A percentile compares a stretch with the other conserved stretches of the same genome.
phyloP scores from a whole-genome alignment of 352 stramenopile species.

The Paralagenidium karlingii region DNA sequence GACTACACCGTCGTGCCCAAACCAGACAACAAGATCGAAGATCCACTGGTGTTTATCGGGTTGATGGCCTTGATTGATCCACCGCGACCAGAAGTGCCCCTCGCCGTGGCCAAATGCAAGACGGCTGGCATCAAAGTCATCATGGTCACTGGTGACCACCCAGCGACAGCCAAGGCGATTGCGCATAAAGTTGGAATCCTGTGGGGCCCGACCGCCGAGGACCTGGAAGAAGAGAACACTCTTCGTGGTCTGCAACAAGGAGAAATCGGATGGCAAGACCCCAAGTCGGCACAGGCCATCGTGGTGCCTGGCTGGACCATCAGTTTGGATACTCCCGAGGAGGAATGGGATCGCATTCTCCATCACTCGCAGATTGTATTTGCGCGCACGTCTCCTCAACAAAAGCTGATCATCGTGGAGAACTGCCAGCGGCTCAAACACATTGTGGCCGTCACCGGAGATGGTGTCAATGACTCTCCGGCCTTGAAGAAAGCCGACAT shows the following conservation, averaged over 20 bases:
- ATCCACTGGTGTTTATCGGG: constrained; percentile 85
- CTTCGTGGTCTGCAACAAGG: constrained; percentile 35
- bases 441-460: constrained; percentile 93
- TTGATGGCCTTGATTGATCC: constrained; percentile 95
- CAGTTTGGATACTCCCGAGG: constrained; percentile 51
- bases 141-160: constrained; percentile 92
- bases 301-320: constrained; percentile 80
- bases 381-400: constrained; percentile 88
- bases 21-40: constrained; percentile 59
- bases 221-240: constrained; percentile 71
- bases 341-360: constrained; percentile 80
- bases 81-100: constrained; percentile 79
- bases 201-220: constrained; percentile 74
- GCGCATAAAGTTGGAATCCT: constrained; percentile 90
- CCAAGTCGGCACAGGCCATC: constrained; percentile 56
- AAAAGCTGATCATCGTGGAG: constrained; percentile 94
- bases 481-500: constrained; percentile 96
- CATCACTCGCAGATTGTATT: constrained; percentile 91
- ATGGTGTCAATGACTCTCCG: constrained; percentile 97
- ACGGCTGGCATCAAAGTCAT: constrained; percentile 88
- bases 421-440: constrained; percentile 75
- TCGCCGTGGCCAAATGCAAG: constrained; percentile 87
- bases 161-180: constrained; percentile 89
- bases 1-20: constrained; percentile 59
- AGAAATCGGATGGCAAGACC: constrained; percentile 63